Evolutionary conservation across 148 eudicot species (phyloP).

Genomic region (Pouteria glomerata): DNA sequence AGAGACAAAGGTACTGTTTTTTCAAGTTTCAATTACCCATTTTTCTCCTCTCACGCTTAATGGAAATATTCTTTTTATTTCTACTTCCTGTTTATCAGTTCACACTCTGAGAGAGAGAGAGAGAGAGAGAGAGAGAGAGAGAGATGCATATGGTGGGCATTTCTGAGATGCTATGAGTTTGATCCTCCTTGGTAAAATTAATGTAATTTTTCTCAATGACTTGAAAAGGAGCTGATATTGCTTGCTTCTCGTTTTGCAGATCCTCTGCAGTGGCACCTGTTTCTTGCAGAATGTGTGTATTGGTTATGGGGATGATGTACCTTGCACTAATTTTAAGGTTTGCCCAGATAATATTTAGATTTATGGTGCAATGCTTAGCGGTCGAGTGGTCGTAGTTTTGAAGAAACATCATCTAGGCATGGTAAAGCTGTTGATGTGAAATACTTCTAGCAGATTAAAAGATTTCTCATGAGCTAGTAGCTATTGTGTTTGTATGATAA

Average conservation of each 20-base stretch:
- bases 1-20: slow-evolving; percentile 1
- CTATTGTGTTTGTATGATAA: neutral
- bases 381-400: neutral
- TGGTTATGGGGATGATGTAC: neutral
- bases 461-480: neutral
- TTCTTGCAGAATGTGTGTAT: neutral
- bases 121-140: neutral
- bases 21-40: slow-evolving; percentile 1
- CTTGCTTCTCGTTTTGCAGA: neutral
- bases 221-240: slow-evolving; percentile 4
- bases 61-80: neutral
- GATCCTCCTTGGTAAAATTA: neutral
- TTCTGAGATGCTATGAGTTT: neutral
- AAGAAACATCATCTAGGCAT: neutral
- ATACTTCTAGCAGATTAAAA: neutral
- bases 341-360: neutral
- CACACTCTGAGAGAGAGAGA: too few species aligned
- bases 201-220: neutral
- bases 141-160: neutral
- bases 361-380: neutral
- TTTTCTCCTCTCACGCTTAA: neutral
- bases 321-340: neutral
- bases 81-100: neutral
- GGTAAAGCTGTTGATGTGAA: neutral
- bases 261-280: neutral